Evolutionary conservation across 1,284 basidiomycete genomes (phyloP), one percentile per base, ranked within the genome.

Genomic region (Chalciporus piperatoides): DNA sequence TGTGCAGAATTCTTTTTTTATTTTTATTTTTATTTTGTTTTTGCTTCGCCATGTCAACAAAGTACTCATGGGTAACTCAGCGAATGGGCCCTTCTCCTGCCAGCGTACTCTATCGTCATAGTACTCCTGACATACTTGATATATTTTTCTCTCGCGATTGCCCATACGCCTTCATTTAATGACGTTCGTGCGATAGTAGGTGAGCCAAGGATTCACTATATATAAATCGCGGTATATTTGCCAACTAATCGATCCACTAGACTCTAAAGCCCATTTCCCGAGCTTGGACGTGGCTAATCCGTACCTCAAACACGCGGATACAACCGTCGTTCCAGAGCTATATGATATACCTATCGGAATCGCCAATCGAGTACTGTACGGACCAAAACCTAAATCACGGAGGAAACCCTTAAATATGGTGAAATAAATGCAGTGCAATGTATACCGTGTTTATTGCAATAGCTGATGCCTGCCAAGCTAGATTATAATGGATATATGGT

Each of bases 31-130:
- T n/a, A n/a, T n/a, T n/a, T n/a, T n/a, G n/a, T n/a, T n/a, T n/a
- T n/a, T n/a, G n/a, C n/a, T 48, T 27, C 38, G 35, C 37, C 17
- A 49, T 45, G 44, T 28, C 36, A 15, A 58, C 36, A 65, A 10
- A 2, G 3, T n/a, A 56, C 54, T 59, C 54, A 58, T 53, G 25
- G 48, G 46, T 11, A 6, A 10, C 24, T 56, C 30, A 92, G 91
- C 24, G 90, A 94, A 75, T 94, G 92, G 91, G 79, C 89, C 17
- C 60, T 93, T 24, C 77, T 94, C 28, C 65, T 94, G n/a, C 92
- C 92, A 21, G 82, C 90, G 14, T 94, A 86, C 71, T 77, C 86
- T 11, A 75, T 90, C 57, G 69, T 92, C 39, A 58, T 87, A 11
- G 79, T 86, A 39, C 77, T 93, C 39, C 74, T 90, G 49, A 84